Conservation (phyloP, 305 asterid species). For the Striga hermonthica region DNA sequence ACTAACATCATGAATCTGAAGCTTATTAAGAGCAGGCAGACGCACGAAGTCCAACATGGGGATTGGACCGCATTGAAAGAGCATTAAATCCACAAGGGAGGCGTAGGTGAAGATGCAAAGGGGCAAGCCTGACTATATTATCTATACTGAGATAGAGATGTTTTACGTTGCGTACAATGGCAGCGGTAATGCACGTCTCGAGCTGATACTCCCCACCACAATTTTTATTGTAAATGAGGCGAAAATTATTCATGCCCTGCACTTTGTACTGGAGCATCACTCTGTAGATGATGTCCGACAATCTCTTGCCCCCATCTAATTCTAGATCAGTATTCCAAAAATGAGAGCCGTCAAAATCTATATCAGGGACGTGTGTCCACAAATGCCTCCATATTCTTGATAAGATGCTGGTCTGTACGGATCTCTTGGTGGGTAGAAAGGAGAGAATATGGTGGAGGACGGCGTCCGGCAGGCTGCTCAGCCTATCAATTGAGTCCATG, state of each 20-base stretch:
- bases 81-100: neutral
- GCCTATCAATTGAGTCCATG: constrained; percentile 4
- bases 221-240: neutral
- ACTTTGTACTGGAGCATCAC: constrained; percentile 1
- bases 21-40: neutral
- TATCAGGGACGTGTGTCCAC: constrained; percentile 12
- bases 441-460: constrained; percentile 2
- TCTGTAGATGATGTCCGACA: constrained; percentile 5
- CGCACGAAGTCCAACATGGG: neutral
- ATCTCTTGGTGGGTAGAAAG: constrained; percentile 13
- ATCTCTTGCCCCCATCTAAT: neutral
- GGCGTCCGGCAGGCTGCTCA: constrained; percentile 19
- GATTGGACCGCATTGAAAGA: neutral
- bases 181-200: constrained; percentile 6
- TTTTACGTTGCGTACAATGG: neutral
- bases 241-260: neutral
- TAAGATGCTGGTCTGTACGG: constrained; percentile 16
- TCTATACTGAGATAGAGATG: no score
- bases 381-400: constrained; percentile 17
- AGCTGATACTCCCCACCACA: neutral
- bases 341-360: constrained; percentile 11
- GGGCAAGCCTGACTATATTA: no score
- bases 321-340: neutral
- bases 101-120: neutral
- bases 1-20: neutral